phyloP scores from a whole-genome alignment of 2,329 filamentous ascomycete genomes.

The Lojkania enalia region DNA sequence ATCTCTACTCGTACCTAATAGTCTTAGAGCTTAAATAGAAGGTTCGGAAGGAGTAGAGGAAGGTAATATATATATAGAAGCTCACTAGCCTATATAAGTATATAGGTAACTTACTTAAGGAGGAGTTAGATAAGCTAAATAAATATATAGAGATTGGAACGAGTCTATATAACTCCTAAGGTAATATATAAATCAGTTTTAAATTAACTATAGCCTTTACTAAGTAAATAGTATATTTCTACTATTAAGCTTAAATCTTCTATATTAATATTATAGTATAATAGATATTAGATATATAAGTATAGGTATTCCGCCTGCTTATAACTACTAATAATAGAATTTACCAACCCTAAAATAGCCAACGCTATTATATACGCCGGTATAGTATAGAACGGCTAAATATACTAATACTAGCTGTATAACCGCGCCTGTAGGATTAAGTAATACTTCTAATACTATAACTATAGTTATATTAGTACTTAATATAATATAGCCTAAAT shows the following conservation, averaged over 20 bases:
- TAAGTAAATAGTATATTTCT: constrained; percentile 3
- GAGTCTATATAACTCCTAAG: constrained; percentile 11
- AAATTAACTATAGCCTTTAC: constrained; percentile 6
- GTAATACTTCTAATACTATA: no score
- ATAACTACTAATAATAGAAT: no score
- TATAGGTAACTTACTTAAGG: constrained; percentile 13
- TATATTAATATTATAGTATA: constrained; percentile 2
- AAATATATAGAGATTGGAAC: constrained; percentile 11
- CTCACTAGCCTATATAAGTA: constrained; percentile 13
- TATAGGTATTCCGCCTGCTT: constrained; percentile 7
- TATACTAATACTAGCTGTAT: no score
- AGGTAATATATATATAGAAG: constrained; percentile 13
- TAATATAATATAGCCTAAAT: no score
- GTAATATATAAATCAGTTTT: constrained; percentile 10
- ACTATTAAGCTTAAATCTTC: background rate
- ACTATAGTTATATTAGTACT: no score
- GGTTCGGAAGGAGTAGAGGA: constrained; percentile 14
- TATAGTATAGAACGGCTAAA: no score
- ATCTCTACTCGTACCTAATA: constrained; percentile 11
- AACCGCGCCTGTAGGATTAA: no score
- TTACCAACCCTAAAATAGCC: no score
- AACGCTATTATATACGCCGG: no score
- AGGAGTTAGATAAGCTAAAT: constrained; percentile 14
- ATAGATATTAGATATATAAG: constrained; percentile 2
- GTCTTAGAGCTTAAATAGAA: constrained; percentile 11